Evolutionary conservation across 768 basidiomycete species (phyloP).

Genomic region (Lentinula edodes): DNA sequence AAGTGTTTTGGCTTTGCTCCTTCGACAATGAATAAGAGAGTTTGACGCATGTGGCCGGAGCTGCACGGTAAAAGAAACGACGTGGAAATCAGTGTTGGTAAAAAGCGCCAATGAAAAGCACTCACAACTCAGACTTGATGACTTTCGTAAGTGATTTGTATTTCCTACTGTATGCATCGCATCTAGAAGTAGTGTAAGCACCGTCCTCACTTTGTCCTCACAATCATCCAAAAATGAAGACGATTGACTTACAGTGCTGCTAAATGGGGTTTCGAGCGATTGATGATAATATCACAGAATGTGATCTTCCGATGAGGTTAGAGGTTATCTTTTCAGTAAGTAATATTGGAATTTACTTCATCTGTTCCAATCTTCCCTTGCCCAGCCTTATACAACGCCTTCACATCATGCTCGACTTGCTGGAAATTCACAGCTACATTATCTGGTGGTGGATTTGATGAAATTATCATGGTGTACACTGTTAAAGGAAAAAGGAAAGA

Average conservation of each 20-base stretch:
- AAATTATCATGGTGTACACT: conserved; percentile 29
- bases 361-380: conserved; percentile 29
- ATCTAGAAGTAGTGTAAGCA: conserved; percentile 15
- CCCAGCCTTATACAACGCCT: conserved; percentile 25
- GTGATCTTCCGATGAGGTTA: conserved; percentile 6
- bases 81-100: too few relatives aligned
- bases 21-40: conserved; percentile 23
- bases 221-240: background rate
- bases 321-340: background rate
- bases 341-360: conserved; percentile 9
- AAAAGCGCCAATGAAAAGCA: background rate
- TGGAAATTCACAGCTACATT: conserved; percentile 23
- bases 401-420: conserved; percentile 26
- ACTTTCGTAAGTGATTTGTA: conserved; percentile 7
- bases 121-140: conserved; percentile 11
- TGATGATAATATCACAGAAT: conserved; percentile 27
- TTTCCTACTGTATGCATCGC: conserved; percentile 1
- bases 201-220: conserved; percentile 1
- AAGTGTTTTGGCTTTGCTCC: conserved; percentile 22
- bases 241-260: conserved; percentile 14
- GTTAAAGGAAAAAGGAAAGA: too few relatives aligned
- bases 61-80: background rate
- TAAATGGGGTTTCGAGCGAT: conserved; percentile 24
- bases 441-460: conserved; percentile 25
- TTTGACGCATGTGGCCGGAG: conserved; percentile 29